phyloP scores from a whole-genome alignment of 768 basidiomycete genomes.

The Auriscalpium orientale region DNA sequence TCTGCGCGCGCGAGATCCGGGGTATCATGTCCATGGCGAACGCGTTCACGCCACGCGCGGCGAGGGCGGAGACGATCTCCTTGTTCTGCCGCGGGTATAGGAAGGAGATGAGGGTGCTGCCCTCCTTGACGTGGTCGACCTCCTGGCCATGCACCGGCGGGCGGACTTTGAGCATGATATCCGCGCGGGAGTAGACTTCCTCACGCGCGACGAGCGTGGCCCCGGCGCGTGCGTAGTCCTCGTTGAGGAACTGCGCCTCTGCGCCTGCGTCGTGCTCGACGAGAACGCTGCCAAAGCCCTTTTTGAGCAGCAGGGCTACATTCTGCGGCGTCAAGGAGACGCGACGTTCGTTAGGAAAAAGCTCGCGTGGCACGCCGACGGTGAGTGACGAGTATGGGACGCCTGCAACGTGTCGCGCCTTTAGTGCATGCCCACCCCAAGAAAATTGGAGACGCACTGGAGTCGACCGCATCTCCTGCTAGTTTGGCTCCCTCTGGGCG shows the following conservation, averaged over 20 bases:
- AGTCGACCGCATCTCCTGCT: slow-evolving; percentile 4
- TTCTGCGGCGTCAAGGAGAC: slow-evolving; percentile 81
- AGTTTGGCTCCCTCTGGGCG: background rate
- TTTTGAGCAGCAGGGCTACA: slow-evolving; percentile 66
- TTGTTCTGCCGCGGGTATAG: slow-evolving; percentile 81
- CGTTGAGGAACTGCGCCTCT: slow-evolving; percentile 73
- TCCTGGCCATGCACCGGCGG: slow-evolving; percentile 64
- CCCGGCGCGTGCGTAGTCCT: slow-evolving; percentile 71
- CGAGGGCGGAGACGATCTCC: slow-evolving; percentile 58
- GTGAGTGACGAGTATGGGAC: slow-evolving; percentile 64
- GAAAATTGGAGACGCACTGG: background rate
- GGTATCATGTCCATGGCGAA: slow-evolving; percentile 94
- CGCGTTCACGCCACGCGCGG: slow-evolving; percentile 57
- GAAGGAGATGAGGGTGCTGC: slow-evolving; percentile 77
- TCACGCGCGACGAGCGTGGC: slow-evolving; percentile 69
- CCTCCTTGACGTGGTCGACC: slow-evolving; percentile 53
- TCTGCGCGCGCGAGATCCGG: slow-evolving; percentile 83
- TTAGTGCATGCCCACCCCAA: background rate
- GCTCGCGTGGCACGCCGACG: slow-evolving; percentile 72
- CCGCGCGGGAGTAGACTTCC: slow-evolving; percentile 58
- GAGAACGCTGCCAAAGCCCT: slow-evolving; percentile 69
- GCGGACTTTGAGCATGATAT: slow-evolving; percentile 83
- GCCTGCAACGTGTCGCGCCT: slow-evolving; percentile 23
- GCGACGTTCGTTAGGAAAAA: slow-evolving; percentile 69
- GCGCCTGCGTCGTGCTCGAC: slow-evolving; percentile 67